phyloP scores from a whole-genome alignment of 495 filamentous ascomycete species.

The Talaromyces stipitatus region DNA sequence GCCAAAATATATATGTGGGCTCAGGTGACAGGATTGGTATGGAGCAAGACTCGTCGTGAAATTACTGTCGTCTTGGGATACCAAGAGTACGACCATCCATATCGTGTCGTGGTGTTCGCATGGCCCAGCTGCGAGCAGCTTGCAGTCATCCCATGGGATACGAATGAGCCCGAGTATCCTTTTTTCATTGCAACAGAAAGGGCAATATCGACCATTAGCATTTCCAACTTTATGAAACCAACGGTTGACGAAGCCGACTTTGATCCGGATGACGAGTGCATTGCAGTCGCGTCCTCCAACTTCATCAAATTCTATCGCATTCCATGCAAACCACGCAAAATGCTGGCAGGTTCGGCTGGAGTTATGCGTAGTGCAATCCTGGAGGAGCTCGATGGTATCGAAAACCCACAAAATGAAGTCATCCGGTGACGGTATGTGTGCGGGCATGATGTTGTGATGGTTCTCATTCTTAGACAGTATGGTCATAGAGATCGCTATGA shows the following conservation, averaged over 20 bases:
- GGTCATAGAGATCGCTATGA: not conserved
- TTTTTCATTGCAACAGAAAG: slow-evolving; percentile 21
- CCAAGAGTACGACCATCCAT: slow-evolving; percentile 88
- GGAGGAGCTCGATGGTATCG: slow-evolving; percentile 76
- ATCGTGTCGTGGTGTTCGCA: slow-evolving; percentile 86
- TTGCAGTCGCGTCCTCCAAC: slow-evolving; percentile 90
- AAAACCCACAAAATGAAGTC: slow-evolving; percentile 55
- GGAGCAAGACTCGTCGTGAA: slow-evolving; percentile 78
- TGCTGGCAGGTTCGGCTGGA: slow-evolving; percentile 49
- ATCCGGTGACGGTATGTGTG: slow-evolving; percentile 24
- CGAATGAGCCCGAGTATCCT: not conserved
- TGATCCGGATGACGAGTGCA: slow-evolving; percentile 78
- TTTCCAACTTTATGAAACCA: slow-evolving; percentile 19
- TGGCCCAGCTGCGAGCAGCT: slow-evolving; percentile 92
- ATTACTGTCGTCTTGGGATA: slow-evolving; percentile 93
- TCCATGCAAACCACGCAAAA: slow-evolving; percentile 62
- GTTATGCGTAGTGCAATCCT: slow-evolving; percentile 82
- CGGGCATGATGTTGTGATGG: not conserved
- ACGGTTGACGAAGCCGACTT: slow-evolving; percentile 39
- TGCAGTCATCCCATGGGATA: slow-evolving; percentile 76
- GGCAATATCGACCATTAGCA: slow-evolving; percentile 42
- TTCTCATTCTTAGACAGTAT: not conserved
- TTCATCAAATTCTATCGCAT: slow-evolving; percentile 96
- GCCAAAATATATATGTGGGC: slow-evolving; percentile 89
- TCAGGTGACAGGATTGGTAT: slow-evolving; percentile 88